A percentile compares a stretch with the other conserved stretches of the same genome.
These are phyloP conservation scores for Ensete glaucum DNA, from an alignment of 176 grass and related monocot genomes.

Conservation along the genomic window DNA sequence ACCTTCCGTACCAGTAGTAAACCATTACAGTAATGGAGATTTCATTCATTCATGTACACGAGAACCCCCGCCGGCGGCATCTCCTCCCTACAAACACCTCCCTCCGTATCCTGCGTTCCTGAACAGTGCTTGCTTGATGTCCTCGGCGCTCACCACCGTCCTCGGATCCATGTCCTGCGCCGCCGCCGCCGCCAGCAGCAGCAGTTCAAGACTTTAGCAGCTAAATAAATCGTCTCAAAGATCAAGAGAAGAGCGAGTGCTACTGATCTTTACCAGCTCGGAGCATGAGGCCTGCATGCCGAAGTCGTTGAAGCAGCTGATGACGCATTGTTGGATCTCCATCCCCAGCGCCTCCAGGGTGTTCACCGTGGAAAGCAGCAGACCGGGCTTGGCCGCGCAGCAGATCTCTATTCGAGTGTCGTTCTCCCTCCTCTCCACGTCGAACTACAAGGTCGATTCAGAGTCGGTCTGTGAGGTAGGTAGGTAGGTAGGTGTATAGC, in stretches of 20 bases:
- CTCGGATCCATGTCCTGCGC: not conserved
- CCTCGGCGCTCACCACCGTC: not conserved
- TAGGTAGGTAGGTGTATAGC: not conserved
- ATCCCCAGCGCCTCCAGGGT: slow-evolving; percentile 78
- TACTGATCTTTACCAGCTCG: slow-evolving; percentile 32
- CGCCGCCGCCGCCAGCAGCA: not conserved
- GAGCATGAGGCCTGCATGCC: slow-evolving; percentile 95
- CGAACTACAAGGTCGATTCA: slow-evolving; percentile 32
- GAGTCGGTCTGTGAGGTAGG: not conserved
- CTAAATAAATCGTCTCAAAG: not conserved
- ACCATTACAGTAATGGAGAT: no score
- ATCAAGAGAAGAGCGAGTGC: not conserved
- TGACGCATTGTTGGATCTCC: slow-evolving; percentile 94
- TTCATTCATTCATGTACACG: no score
- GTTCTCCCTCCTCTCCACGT: slow-evolving; percentile 69
- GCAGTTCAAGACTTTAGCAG: not conserved
- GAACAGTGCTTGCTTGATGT: slow-evolving; percentile 15
- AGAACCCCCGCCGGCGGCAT: not conserved
- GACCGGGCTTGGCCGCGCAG: slow-evolving; percentile 72
- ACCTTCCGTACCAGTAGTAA: no score
- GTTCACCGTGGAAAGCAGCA: slow-evolving; percentile 84
- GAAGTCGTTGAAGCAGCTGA: slow-evolving; percentile 99
- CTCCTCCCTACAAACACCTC: slow-evolving; percentile 4
- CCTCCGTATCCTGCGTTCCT: slow-evolving; percentile 18
- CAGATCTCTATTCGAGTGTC: slow-evolving; percentile 91